Evolutionary conservation across 192 early-diverging fungal species (phyloP), one percentile per base, ranked within the genome.

Genomic region (Coemansia sp.): DNA sequence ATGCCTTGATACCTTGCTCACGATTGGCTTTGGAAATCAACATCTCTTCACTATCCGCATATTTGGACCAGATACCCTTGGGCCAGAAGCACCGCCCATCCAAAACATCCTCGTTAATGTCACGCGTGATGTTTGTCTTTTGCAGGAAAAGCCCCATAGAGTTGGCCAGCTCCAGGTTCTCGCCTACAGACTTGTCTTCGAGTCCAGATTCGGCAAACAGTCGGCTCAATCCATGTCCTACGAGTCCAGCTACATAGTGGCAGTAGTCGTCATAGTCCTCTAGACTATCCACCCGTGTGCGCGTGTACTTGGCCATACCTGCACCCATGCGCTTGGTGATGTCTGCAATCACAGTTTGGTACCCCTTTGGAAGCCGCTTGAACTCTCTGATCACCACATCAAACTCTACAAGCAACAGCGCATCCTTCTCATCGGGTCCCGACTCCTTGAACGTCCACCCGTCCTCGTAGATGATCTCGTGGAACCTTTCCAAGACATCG

Each of bases 101-200:
- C 14, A 82, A 62, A 42, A 93, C 57, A 56, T 99, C 97, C 58
- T 94, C 92, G 55, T 87, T 70, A 59, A 87, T 97, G 70, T 99
- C 97, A 27, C 96, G 92, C 26, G 89, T 87, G 43, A 99, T 99
- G 66, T 99, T 99, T 29, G 87, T 86, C 80, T 98, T 98, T 83
- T 99, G 97, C 57, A 99, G 77, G 69, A 99, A 98, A 43, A 92
- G 78, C 25, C 97, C 97, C 94, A 99, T 98, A 30, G 86, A 84
- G 71, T 97, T 95, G 53, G 94, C 80, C 53, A 82, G 62, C 17
- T 64, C 70, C 22, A 64, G 78, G 9, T 72, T 57, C 22, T 79
- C 64, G n/a, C 74, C 63, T 13, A 85, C 49, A 5, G 57, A 25
- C 34, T 65, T 59, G 53, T 77, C 74, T 78, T 97, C 93, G 29